Conservation (phyloP, 768 basidiomycete species). For the Calvatia gigantea region DNA sequence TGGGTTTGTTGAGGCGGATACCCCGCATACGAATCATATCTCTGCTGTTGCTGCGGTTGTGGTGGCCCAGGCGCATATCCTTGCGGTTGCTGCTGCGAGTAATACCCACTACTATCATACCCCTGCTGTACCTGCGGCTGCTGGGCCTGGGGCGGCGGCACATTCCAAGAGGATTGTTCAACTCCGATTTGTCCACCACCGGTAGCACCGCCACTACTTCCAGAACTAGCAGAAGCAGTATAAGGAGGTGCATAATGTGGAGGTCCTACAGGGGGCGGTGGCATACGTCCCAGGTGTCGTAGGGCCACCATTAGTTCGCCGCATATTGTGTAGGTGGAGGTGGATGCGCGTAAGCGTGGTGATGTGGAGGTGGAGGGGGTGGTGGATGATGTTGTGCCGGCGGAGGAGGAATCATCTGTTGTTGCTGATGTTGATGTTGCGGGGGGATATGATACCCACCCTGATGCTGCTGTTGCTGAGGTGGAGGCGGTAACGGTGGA, state of each 20-base stretch:
- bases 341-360: slow-evolving; percentile 17
- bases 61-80: slow-evolving; percentile 18
- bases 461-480: slow-evolving; percentile 13
- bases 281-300: not conserved
- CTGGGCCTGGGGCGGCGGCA: slow-evolving; percentile 20
- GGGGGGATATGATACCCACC: slow-evolving; percentile 17
- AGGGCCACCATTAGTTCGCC: not conserved
- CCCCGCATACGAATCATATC: slow-evolving; percentile 26
- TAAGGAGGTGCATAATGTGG: slow-evolving; percentile 14
- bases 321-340: slow-evolving; percentile 13
- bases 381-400: slow-evolving; percentile 18
- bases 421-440: slow-evolving; percentile 17
- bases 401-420: slow-evolving; percentile 16
- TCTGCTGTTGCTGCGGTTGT: slow-evolving; percentile 16
- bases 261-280: not conserved
- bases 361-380: slow-evolving; percentile 23
- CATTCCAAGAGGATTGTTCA: too few relatives aligned
- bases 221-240: slow-evolving; percentile 1
- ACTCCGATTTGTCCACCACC: not conserved
- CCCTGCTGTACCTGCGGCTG: slow-evolving; percentile 20
- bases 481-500: slow-evolving; percentile 17
- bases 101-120: slow-evolving; percentile 29
- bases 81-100: slow-evolving; percentile 18
- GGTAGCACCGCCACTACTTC: not conserved
- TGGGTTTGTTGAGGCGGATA: slow-evolving; percentile 20